phyloP scores from a whole-genome alignment of 1,284 basidiomycete genomes.

The Garcileccinum viscosum region DNA sequence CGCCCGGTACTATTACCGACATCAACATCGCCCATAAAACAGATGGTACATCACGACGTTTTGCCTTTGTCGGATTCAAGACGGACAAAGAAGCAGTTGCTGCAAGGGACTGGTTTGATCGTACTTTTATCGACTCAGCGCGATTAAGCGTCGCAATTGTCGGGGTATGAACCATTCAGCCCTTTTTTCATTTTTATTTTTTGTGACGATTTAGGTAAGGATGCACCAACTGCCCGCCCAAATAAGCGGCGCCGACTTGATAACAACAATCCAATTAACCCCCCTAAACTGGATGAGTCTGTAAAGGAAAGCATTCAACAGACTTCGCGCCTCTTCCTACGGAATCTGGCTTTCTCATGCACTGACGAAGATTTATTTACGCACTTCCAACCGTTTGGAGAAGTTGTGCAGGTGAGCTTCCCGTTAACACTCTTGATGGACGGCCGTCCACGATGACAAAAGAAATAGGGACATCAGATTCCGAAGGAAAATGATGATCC shows the following conservation, averaged over 20 bases:
- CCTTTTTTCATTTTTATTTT: neutral
- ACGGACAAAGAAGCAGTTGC: slow-evolving; percentile 76
- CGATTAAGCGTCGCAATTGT: slow-evolving; percentile 81
- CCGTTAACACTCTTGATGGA: slow-evolving; percentile 8
- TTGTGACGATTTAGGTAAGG: slow-evolving; percentile 44
- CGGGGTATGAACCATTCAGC: slow-evolving; percentile 55
- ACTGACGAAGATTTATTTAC: slow-evolving; percentile 74
- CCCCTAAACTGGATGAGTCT: slow-evolving; percentile 44
- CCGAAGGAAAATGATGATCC: slow-evolving; percentile 61
- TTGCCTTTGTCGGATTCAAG: slow-evolving; percentile 94
- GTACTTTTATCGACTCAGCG: slow-evolving; percentile 79
- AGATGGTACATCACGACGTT: slow-evolving; percentile 83
- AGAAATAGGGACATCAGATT: slow-evolving; percentile 70
- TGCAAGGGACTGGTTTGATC: slow-evolving; percentile 87
- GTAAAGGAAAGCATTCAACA: slow-evolving; percentile 72
- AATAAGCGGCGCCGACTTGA: slow-evolving; percentile 67
- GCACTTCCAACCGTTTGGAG: slow-evolving; percentile 77
- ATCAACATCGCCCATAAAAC: slow-evolving; percentile 81
- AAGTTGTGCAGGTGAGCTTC: slow-evolving; percentile 70
- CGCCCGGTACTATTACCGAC: slow-evolving; percentile 84
- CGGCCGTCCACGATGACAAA: slow-evolving; percentile 51
- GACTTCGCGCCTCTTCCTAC: slow-evolving; percentile 87
- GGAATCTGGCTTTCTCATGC: slow-evolving; percentile 89
- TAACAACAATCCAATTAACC: slow-evolving; percentile 17
- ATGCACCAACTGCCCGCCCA: slow-evolving; percentile 67